Evolutionary conservation across 805 yeast species (phyloP).

Genomic region (Kregervanrija pseudodelftensis): DNA sequence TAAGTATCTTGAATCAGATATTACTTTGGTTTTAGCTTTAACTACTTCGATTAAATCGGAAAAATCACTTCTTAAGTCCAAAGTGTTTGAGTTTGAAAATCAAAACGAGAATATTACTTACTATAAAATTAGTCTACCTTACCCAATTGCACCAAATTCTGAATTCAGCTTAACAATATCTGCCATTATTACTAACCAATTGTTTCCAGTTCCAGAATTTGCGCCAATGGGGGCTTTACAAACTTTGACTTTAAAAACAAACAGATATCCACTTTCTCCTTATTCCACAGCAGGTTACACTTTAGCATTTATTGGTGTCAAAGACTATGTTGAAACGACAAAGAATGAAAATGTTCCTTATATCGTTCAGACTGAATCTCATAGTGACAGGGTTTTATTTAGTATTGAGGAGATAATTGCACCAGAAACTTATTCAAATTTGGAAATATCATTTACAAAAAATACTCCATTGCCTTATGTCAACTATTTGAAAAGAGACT

Average conservation of each 20-base stretch:
- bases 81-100: constrained; percentile 1
- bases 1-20: constrained; percentile 25
- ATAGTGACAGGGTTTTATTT: constrained; percentile 18
- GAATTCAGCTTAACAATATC: constrained; percentile 41
- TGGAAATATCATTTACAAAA: constrained; percentile 56
- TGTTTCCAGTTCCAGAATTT: constrained; percentile 57
- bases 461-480: constrained; percentile 60
- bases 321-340: constrained; percentile 1
- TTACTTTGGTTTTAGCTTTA: constrained; percentile 22
- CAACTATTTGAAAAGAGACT: constrained; percentile 54
- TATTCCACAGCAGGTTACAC: constrained; percentile 49
- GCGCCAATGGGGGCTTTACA: constrained; percentile 58
- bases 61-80: constrained; percentile 16
- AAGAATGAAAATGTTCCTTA: constrained; percentile 5
- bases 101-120: constrained; percentile 25
- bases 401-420: constrained; percentile 18
- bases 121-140: constrained; percentile 48
- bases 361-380: constrained; percentile 18
- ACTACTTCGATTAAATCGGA: constrained; percentile 13
- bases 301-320: constrained; percentile 35
- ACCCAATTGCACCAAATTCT: constrained; percentile 61
- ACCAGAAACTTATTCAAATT: constrained; percentile 41
- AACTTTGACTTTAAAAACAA: constrained; percentile 43
- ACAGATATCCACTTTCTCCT: constrained; percentile 49
- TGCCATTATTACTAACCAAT: constrained; percentile 38